phyloP scores from a whole-genome alignment of 1,284 basidiomycete species.

The Moesziomyces aphidis region DNA sequence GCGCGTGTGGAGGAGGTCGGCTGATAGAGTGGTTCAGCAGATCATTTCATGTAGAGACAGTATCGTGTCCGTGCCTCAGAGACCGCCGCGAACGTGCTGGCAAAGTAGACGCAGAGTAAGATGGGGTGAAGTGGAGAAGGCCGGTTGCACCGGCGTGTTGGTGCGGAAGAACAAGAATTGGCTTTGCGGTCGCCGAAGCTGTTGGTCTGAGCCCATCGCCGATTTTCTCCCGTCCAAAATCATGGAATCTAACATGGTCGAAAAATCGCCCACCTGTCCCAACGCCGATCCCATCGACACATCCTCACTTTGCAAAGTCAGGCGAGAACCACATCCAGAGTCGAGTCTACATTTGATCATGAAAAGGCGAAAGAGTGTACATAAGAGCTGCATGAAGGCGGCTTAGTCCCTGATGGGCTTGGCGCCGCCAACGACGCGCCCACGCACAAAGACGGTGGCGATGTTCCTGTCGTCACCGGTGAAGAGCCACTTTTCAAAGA shows the following conservation, averaged over 20 bases:
- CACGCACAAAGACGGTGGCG: slow-evolving; percentile 84
- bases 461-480: slow-evolving; percentile 86
- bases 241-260: background rate
- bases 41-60: background rate
- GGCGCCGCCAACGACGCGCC: slow-evolving; percentile 79
- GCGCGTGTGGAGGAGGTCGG: background rate
- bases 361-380: background rate
- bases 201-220: slow-evolving; percentile 8
- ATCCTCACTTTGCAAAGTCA: background rate
- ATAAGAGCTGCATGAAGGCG: background rate
- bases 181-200: background rate
- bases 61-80: background rate
- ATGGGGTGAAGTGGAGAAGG: background rate
- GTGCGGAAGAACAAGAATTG: background rate
- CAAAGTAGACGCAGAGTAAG: too few relatives aligned
- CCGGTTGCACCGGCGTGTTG: background rate
- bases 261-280: background rate
- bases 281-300: too few relatives aligned
- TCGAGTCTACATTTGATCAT: background rate
- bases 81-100: too few relatives aligned
- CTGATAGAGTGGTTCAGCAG: background rate
- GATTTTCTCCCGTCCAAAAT: background rate
- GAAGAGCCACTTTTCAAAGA: slow-evolving; percentile 65
- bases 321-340: background rate
- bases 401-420: slow-evolving; percentile 35